Evolutionary conservation across 768 basidiomycete species (phyloP), one percentile per base, ranked within the genome.

Genomic region (Suillus discolor): DNA sequence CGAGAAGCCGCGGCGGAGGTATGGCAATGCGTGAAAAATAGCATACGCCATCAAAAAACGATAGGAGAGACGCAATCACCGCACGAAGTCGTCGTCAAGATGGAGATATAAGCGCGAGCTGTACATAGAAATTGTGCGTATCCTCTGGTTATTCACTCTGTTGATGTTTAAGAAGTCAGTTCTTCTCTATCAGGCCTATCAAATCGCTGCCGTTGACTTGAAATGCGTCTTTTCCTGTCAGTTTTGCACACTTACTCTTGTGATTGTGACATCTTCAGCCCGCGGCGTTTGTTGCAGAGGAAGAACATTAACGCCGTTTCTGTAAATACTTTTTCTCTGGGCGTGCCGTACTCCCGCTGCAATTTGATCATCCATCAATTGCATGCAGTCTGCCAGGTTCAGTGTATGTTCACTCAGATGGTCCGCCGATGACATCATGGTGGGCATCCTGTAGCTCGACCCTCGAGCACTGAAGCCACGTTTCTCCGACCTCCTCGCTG

Each of bases 1-100:
- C 74, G 74, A 66, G 68, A 65, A 5, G 85, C 84, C 5, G 87
- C 86, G 0, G 65, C 67, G 13, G 65, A 67, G 3, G 82, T 91
- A 2, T 88, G 87, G 80, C 68, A 66, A 55, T 73, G 72, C 36
- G 80, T 89, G 71, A 85, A 84, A 74, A 67, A 75, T 57, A 82
- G 79, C 62, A 60, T 60, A 20, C 39, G 41, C 18, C 41, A 6
- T 28, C 59, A 60, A 18, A 28, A 60, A 31, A 31, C 42, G 28
- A 51, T 87, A n/a, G 70, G 66, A 39, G 53, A 55, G 41, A 60
- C 68, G 60, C 55, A 65, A 44, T 55, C 69, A 69, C 34, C 60
- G 16, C 75, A 75, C 16, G 75, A 75, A 6, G 75, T 77, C 28
- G 78, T 81, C 31, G 78, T 72, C 47, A 78, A 81, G 66, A 81